Evolutionary conservation across 2,329 filamentous ascomycete genomes (phyloP).

Genomic region (Botrytis fabae): DNA sequence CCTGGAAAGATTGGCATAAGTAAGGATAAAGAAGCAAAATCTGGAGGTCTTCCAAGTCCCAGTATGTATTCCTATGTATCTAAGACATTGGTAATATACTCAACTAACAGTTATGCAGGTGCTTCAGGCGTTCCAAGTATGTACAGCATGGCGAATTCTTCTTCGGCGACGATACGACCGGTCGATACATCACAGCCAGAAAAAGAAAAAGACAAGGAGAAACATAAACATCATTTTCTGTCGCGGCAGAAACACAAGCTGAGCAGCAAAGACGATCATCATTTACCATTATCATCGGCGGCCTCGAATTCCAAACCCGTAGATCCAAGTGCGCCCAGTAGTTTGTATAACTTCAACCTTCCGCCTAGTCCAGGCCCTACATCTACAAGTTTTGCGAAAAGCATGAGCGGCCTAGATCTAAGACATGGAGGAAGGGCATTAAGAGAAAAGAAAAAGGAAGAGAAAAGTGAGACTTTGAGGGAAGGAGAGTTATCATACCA

Average conservation of each 20-base stretch:
- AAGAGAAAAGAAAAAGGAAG: conserved; percentile 78
- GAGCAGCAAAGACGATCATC: conserved; percentile 69
- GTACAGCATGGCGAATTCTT: conserved; percentile 75
- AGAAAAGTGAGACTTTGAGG: conserved; percentile 49
- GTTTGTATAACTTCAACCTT: conserved; percentile 75
- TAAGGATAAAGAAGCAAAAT: conserved; percentile 63
- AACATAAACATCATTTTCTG: conserved; percentile 78
- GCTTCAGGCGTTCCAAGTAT: conserved; percentile 57
- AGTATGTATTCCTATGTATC: conserved; percentile 65
- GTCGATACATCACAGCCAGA: conserved; percentile 50
- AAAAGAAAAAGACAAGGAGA: conserved; percentile 61
- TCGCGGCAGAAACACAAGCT: conserved; percentile 78
- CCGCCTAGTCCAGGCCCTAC: conserved; percentile 70
- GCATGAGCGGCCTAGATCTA: conserved; percentile 76
- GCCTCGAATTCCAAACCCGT: conserved; percentile 75
- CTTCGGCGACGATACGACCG: conserved; percentile 73
- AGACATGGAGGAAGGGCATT: conserved; percentile 74
- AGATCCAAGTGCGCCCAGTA: conserved; percentile 72
- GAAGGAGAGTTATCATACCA: conserved; percentile 41
- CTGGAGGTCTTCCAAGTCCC: conserved; percentile 70
- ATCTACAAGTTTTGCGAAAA: conserved; percentile 71
- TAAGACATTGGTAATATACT: conserved; percentile 52
- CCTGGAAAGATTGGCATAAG: conserved; percentile 71
- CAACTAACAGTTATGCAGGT: conserved; percentile 10
- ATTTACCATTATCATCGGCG: conserved; percentile 71